A percentile compares a stretch with the other conserved stretches of the same genome.
Evolutionary conservation across 345 rosid genomes (phyloP).

Genomic region (Hibiscus trionum): DNA sequence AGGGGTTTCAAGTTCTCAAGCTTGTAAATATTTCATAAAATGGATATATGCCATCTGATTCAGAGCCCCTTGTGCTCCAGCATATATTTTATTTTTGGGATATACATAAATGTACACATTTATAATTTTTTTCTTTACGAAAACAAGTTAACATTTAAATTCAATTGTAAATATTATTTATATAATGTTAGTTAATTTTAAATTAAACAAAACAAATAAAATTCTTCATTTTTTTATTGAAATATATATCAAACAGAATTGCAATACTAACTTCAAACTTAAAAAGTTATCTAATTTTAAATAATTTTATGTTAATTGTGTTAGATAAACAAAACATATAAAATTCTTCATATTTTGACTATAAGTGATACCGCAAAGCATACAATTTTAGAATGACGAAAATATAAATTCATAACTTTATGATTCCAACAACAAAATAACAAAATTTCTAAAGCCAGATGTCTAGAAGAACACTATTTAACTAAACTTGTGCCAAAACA

Average conservation of each 20-base stretch:
- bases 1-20: background rate
- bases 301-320: too few relatives aligned
- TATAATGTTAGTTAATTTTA: background rate
- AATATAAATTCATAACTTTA: too few relatives aligned
- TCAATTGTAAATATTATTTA: background rate
- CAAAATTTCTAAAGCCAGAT: background rate
- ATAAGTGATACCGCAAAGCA: background rate
- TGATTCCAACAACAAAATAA: background rate
- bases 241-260: too few relatives aligned
- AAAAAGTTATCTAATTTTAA: too few relatives aligned
- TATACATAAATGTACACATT: background rate
- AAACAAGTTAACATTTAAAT: too few relatives aligned
- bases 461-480: constrained; percentile 4
- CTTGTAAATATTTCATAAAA: constrained; percentile 26
- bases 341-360: too few relatives aligned
- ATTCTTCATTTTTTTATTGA: background rate
- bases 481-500: constrained; percentile 17
- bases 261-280: too few relatives aligned
- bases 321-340: too few relatives aligned
- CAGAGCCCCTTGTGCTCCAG: background rate
- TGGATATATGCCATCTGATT: background rate
- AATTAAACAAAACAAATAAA: background rate
- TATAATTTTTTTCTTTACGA: background rate
- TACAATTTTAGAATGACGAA: background rate
- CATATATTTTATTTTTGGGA: background rate